Conservation (phyloP, 2,329 filamentous ascomycete genomes). For the Phyllosticta ampelicida region DNA sequence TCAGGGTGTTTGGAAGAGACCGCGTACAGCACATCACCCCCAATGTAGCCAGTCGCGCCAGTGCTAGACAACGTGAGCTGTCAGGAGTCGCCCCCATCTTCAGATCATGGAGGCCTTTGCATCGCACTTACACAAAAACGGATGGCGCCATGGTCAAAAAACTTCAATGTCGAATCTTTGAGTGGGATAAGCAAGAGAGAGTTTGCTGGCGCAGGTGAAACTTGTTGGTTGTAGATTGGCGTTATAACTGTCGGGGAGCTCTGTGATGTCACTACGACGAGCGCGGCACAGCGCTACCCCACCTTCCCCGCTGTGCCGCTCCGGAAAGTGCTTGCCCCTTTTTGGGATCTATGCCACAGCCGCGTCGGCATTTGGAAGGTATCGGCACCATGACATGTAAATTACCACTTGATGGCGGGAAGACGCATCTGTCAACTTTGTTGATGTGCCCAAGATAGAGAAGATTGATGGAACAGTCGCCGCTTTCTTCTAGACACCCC, state of each 20-base stretch:
- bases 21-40: conserved; percentile 8
- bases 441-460: too few relatives aligned
- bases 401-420: too few relatives aligned
- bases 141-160: neutral
- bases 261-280: neutral
- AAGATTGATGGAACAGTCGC: too few relatives aligned
- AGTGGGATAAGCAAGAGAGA: neutral
- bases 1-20: conserved; percentile 4
- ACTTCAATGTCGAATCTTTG: neutral
- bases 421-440: too few relatives aligned
- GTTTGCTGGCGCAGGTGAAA: neutral
- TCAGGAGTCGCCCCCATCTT: neutral
- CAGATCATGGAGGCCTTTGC: neutral
- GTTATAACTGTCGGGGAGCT: neutral
- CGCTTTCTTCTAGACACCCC: too few relatives aligned
- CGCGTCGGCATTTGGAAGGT: neutral
- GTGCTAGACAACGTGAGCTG: neutral
- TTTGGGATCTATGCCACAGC: neutral
- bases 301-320: neutral
- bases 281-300: neutral
- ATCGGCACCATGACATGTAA: neutral
- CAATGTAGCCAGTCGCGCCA: conserved; percentile 8
- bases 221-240: neutral
- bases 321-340: neutral
- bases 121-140: neutral